Evolutionary conservation across 208 protist genomes (phyloP), one percentile per base, ranked within the genome.

Genomic region (Leishmania mexicana): DNA sequence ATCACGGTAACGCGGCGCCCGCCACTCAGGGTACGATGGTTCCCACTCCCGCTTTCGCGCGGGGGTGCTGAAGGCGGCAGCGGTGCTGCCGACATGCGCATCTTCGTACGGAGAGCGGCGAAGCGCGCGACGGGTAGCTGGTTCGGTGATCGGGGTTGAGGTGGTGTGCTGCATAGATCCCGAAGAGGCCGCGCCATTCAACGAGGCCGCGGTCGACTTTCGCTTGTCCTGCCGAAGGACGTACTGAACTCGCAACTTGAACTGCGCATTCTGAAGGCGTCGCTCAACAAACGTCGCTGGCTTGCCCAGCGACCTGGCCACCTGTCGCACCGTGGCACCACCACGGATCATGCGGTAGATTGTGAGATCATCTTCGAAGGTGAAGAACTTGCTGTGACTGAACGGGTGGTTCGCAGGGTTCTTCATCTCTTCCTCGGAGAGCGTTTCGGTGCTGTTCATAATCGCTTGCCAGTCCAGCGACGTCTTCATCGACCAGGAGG

Each of bases 331-430:
- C 0, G 94, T 95, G 2, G 94, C 94, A 35, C 94, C 94, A 21
- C 92, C 89, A 75, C 93, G 90, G n/a, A 97, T 90, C 94, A 96
- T 96, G 72, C 88, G 83, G 76, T 96, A 97, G 75, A 97, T 95
- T 19, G 83, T 81, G 31, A 88, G 81, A 78, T 97, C 94, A 7
- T 97, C 94, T 28, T 97, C 93, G 54, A 96, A 95, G 40, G 84
- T 92, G 80, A 96, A 97, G 85, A 96, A 96, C 81, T 89, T 92
- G 84, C 90, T 96, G 89, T 96, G 92, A 71, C 90, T 96, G 67
- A 96, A 95, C 0, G 94, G 94, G 90, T 97, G 94, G 82, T 97
- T 96, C 7, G 90, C 93, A 45, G 94, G 93, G 77, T 97, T 96
- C 47, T 83, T 83, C 85, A 96, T 76, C 80, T 96, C 93, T 77